Conservation (phyloP, 768 basidiomycete genomes). For the Mycena galericulata region DNA sequence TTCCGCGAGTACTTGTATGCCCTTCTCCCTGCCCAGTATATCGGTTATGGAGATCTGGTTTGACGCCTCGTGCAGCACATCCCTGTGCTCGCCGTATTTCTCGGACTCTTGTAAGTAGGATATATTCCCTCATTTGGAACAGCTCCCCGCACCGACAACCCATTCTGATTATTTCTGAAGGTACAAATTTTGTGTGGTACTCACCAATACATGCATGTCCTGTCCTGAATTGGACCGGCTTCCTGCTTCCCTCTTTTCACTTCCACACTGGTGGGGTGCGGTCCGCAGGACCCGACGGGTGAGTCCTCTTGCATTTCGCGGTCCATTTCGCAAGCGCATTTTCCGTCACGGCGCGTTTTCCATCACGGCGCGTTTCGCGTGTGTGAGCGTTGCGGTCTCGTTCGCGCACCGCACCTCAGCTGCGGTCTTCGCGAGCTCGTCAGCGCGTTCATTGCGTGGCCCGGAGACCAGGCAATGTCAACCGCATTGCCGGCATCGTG, state of each 20-base stretch:
- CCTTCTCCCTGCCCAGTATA: no score
- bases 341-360: conserved; percentile 10
- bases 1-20: no score
- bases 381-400: conserved; percentile 12
- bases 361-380: conserved; percentile 17
- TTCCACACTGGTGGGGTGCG: conserved; percentile 18
- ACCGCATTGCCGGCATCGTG: background rate
- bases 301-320: conserved; percentile 11
- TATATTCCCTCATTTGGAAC: no score
- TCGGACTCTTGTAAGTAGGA: no score
- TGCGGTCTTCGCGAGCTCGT: conserved; percentile 24
- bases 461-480: conserved; percentile 30
- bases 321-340: conserved; percentile 18
- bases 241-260: conserved; percentile 23
- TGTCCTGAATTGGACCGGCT: conserved; percentile 33
- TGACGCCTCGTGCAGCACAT: no score
- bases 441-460: conserved; percentile 30
- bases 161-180: no score
- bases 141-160: no score
- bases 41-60: no score
- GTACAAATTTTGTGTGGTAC: no score
- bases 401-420: conserved; percentile 19
- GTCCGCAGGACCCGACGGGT: conserved; percentile 18
- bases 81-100: no score
- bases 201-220: conserved; percentile 39